Base-by-base conservation (phyloP, 1,284 basidiomycete species). In the Dichomitus squalens region DNA sequence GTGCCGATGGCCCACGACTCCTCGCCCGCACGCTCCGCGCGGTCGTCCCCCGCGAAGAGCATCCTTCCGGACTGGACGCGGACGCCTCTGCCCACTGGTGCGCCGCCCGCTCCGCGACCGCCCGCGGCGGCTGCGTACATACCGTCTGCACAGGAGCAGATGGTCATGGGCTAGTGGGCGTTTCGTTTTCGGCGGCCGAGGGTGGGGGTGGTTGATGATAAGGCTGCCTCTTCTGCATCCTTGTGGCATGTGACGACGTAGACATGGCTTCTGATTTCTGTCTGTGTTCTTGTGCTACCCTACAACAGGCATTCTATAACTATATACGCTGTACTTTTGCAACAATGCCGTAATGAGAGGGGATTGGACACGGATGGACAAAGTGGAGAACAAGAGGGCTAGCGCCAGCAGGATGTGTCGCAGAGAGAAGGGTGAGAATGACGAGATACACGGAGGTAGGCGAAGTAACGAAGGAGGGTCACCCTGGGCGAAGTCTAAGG, bases 61-160 rank as follows among this genome's bases (percentile, higher is more conserved):
- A 74, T 87, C 51, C 71, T 94, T 21, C 88, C 88, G 2, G 93
- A 95, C 72, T 95, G 93, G 92, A 92, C 92, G 9, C 79, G 86
- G 58, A 75, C 77, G 12, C 79, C 83, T 3, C 73, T 92, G 41
- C 76, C 86, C 0, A 62, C 66, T 2, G 88, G 87, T 35, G 88
- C 89, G 20, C 86, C 87, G 6, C 72, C 80, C 27, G 84, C 82
- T 1, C 82, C 83, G 1, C 63, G 60, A 3, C 49, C 60, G 8
- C 50, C 63, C 0, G 44, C 57, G 7, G 44, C 55, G 11, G 57
- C 60, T 7, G 48, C 66, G 3, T 29, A 55, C 7, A 41, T 63
- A 4, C 49, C 64, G 1, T 65, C 72, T 0, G 64, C 71, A 49
- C 72, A 68, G 55, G 66, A 66, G 53, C 66, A 20, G 73, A 74